Evolutionary conservation across 2,329 filamentous ascomycete species (phyloP).

Genomic region (Waltergamsia citrina): DNA sequence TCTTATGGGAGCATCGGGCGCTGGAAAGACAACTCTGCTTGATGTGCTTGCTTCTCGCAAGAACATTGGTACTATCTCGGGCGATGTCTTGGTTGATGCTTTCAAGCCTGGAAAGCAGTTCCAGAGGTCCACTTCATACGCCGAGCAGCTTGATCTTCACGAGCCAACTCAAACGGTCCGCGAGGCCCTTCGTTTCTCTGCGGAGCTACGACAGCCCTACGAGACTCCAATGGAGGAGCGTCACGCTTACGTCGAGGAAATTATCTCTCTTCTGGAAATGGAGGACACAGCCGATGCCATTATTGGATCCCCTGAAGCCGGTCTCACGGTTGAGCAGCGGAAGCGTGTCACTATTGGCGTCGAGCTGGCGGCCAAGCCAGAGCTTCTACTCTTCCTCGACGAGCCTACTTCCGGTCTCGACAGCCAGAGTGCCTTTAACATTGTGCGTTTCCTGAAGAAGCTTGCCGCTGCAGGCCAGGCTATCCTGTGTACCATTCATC

Average conservation of each 20-base stretch:
- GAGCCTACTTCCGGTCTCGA: conserved; percentile 67
- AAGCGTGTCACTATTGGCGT: conserved; percentile 87
- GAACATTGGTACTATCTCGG: conserved; percentile 50
- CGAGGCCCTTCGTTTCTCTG: conserved; percentile 54
- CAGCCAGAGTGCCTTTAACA: conserved; percentile 60
- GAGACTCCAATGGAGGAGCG: conserved; percentile 45
- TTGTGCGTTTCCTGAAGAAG: conserved; percentile 69
- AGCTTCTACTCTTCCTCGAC: conserved; percentile 68
- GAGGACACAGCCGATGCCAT: conserved; percentile 49
- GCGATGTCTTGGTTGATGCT: conserved; percentile 49
- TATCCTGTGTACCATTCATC: conserved; percentile 85
- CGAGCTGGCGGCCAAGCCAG: conserved; percentile 75
- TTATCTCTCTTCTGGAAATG: conserved; percentile 50
- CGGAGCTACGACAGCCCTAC: conserved; percentile 47
- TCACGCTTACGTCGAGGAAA: conserved; percentile 51
- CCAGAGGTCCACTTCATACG: conserved; percentile 52
- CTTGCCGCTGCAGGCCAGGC: conserved; percentile 73
- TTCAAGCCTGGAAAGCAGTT: conserved; percentile 48
- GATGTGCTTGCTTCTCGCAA: conserved; percentile 61
- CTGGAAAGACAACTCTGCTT: conserved; percentile 77
- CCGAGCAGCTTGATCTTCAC: conserved; percentile 54
- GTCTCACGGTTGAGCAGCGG: conserved; percentile 55
- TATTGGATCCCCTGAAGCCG: conserved; percentile 54
- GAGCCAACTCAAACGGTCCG: conserved; percentile 53
- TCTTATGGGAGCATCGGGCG: conserved; percentile 76